Conservation (phyloP, 2,329 filamentous ascomycete species). For the Arthrobotrys sphaeroides region DNA sequence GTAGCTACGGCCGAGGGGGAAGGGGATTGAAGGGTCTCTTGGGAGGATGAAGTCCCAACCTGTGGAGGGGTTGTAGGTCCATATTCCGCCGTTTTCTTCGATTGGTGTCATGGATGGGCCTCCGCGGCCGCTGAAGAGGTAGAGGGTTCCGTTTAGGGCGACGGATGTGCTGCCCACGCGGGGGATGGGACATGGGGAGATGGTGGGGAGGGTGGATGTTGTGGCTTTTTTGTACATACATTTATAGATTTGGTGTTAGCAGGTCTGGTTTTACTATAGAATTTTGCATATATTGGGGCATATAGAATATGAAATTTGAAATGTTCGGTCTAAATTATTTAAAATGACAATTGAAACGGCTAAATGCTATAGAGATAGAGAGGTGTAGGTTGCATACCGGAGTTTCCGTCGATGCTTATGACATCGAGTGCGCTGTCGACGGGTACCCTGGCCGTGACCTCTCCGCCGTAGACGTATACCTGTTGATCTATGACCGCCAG, state of each 20-base stretch:
- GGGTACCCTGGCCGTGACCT: constrained; percentile 11
- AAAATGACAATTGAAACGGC: too few species aligned
- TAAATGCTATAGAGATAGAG: too few species aligned
- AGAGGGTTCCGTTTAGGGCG: constrained; percentile 74
- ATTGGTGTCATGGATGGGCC: constrained; percentile 75
- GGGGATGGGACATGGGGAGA: constrained; percentile 68
- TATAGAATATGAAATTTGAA: too few species aligned
- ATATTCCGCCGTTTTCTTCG: constrained; percentile 77
- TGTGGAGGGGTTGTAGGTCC: constrained; percentile 76
- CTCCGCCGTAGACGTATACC: constrained; percentile 48
- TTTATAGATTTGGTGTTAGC: neutral
- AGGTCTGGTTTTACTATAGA: neutral
- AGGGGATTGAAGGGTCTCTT: constrained; percentile 62
- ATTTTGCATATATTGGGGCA: neutral
- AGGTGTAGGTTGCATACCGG: neutral
- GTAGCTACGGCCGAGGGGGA: constrained; percentile 71
- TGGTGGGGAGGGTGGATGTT: constrained; percentile 36
- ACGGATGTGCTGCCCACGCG: constrained; percentile 78
- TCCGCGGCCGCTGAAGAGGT: constrained; percentile 82
- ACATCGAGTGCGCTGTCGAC: constrained; percentile 1
- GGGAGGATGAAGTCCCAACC: constrained; percentile 75
- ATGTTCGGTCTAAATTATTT: too few species aligned
- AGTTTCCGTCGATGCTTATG: neutral
- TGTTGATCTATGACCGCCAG: constrained; percentile 28
- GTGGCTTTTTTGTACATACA: neutral